These are phyloP conservation scores for Rhexocercosporidium sp. DNA, from an alignment of 2,329 filamentous ascomycete genomes.

Conservation along the genomic window DNA sequence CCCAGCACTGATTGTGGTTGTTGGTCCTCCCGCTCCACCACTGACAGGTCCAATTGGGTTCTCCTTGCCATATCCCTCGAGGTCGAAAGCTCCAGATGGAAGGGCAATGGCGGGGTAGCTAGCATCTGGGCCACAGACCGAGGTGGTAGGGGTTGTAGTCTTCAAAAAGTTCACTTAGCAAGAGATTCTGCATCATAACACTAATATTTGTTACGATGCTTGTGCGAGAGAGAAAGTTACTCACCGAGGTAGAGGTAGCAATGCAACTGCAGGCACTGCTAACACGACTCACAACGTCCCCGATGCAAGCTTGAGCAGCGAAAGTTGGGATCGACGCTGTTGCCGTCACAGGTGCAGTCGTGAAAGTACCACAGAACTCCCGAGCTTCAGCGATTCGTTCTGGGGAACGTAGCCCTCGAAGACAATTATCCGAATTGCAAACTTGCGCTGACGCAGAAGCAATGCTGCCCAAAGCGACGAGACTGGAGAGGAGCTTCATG, in stretches of 20 bases:
- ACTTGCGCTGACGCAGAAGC: conserved; percentile 1
- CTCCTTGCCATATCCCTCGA: conserved; percentile 10
- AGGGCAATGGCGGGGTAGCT: conserved; percentile 9
- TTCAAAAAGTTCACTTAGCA: not conserved
- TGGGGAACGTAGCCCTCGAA: conserved; percentile 21
- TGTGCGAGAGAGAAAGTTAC: too few species aligned
- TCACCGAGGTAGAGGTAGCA: conserved; percentile 8
- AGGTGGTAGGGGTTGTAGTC: not conserved
- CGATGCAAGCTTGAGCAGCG: conserved; percentile 22
- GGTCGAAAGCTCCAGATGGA: conserved; percentile 8
- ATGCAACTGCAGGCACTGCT: conserved; percentile 30
- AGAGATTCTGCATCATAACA: too few species aligned
- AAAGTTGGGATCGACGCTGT: conserved; percentile 21
- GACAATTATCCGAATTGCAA: conserved; percentile 29
- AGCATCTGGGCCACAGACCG: not conserved
- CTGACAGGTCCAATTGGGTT: conserved; percentile 14
- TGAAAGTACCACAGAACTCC: conserved; percentile 26
- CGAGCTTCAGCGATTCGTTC: conserved; percentile 19
- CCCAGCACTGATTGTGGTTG: conserved; percentile 13
- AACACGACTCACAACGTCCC: conserved; percentile 23
- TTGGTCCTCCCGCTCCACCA: conserved; percentile 13
- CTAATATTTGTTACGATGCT: not conserved
- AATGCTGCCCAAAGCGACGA: conserved; percentile 5
- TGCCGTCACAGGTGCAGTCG: conserved; percentile 20
- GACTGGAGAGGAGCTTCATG: conserved; percentile 4